Evolutionary conservation across 2,329 filamentous ascomycete species (phyloP), one percentile per base, ranked within the genome.

Genomic region (Aspergillus tubingensis): DNA sequence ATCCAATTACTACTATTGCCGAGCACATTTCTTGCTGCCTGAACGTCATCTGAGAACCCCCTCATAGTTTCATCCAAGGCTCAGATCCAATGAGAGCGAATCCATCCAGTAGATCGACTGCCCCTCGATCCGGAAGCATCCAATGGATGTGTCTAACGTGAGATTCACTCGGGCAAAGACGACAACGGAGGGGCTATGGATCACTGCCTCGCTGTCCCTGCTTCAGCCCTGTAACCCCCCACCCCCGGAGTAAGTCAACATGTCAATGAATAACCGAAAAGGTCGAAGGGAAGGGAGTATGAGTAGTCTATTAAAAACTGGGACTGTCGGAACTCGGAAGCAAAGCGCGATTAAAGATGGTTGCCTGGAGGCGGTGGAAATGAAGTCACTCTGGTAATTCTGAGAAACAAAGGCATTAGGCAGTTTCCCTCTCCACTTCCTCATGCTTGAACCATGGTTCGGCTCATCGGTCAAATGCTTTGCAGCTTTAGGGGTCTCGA

Each of bases 21-120:
- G 47, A 32, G 25, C 2, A 30, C n/a, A 19, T 47, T 55, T 55
- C 53, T 32, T 47, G 53, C 53, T 55, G 53, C 53, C 53, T 55
- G 25, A 41, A 44, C 17, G 30, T 32, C 30, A 30, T 44, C 39
- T 11, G 47, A n/a, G 44, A 55, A 36, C 53, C 53, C 52, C 53
- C 53, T 55, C 41, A 44, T 44, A 41, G 21, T n/a, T 53, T 53
- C 50, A 32, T 36, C 15, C 39, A 21, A 8, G 32, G 11, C 32
- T 36, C 32, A 30, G 30, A n/a, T 47, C 53, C 53, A 43, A 55
- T 55, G 30, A 50, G 47, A 32, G 25, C 25, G n/a, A 44, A 47
- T 11, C 19, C 38, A 17, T 13, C 52, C 21, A 25, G 50, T 13
- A 25, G 50, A 53, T 53, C 50, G 47, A 49, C 47, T 49, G 30